Base-by-base conservation (phyloP, 805 yeast species). In the Aciculoconidium aculeatum region DNA sequence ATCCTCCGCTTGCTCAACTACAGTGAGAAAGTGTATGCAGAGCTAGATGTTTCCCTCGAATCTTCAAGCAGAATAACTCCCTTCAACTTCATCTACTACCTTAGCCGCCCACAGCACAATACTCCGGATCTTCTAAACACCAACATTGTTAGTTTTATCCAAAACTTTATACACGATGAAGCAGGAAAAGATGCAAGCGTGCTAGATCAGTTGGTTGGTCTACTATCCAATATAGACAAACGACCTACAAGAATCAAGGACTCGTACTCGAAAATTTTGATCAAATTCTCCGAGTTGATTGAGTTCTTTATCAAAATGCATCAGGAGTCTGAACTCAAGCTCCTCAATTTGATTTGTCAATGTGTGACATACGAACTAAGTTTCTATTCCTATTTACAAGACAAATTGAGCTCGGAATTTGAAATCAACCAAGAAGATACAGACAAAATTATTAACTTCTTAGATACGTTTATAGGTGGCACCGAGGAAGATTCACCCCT, bases 341-440 rank as follows among this genome's bases (percentile, higher is more conserved):
- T 53, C 15, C 32, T 39, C 4, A 27, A 32, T 4, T 47, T 38
- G 30, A 19, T 53, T 11, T 31, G 39, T 25, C 25, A 34, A 19
- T 53, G 58, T 30, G 37, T 47, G 14, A 22, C 25, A 4, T 36
- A 49, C 28, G 54, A 51, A 21, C 24, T 33, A 5, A 21, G 25
- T 8, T 44, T 36, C 29, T 43, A 35, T 23, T 27, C 44, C n/a
- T 21, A 33, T 8, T 27, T 50, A n/a, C 43, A 41, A 14, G 22
- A 40, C 20, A 31, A 37, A 11, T 27, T 47, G 24, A 44, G 44
- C 15, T 24, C 35, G 6, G 38, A 39, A n/a, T 25, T 32, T 9
- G 21, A 27, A n/a, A 12, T 46, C 11, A 27, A 31, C 11, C 40
- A 44, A 9, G 41, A 42, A 12, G 51, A 48, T 23, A 45, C 58